These are phyloP conservation scores for Fusarium phyllophilum DNA, from an alignment of 2,329 filamentous ascomycete species.

Conservation along the genomic window DNA sequence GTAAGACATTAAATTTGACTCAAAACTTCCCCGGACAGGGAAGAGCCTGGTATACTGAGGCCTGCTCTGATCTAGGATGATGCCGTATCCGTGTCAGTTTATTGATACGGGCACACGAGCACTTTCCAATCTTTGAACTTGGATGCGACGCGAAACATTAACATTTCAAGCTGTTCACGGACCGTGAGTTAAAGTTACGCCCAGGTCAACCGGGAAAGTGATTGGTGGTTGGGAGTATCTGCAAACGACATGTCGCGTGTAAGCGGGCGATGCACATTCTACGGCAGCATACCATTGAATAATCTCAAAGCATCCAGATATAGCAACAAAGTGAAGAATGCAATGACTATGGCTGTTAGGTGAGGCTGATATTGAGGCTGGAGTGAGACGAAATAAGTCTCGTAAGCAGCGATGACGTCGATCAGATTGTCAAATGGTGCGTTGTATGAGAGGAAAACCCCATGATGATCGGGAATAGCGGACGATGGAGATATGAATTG, in stretches of 20 bases:
- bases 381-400: conserved; percentile 31
- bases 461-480: conserved; percentile 21
- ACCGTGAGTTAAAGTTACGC: conserved; percentile 15
- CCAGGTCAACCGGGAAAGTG: neutral
- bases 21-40: conserved; percentile 5
- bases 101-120: conserved; percentile 29
- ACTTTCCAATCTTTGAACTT: conserved; percentile 21
- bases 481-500: conserved; percentile 5
- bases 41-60: conserved; percentile 6
- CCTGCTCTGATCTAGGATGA: neutral
- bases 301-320: conserved; percentile 4
- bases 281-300: neutral
- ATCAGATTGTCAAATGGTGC: neutral
- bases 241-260: conserved; percentile 26
- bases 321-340: conserved; percentile 14
- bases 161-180: conserved; percentile 22
- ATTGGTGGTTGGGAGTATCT: conserved; percentile 3
- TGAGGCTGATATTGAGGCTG: conserved; percentile 27
- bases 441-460: conserved; percentile 5
- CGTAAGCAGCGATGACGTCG: conserved; percentile 33
- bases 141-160: conserved; percentile 14
- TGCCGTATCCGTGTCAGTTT: conserved; percentile 1
- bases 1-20: neutral
- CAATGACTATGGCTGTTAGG: neutral
- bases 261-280: conserved; percentile 10